phyloP scores from a whole-genome alignment of 2,329 filamentous ascomycete genomes.

The Colletotrichum sp. region DNA sequence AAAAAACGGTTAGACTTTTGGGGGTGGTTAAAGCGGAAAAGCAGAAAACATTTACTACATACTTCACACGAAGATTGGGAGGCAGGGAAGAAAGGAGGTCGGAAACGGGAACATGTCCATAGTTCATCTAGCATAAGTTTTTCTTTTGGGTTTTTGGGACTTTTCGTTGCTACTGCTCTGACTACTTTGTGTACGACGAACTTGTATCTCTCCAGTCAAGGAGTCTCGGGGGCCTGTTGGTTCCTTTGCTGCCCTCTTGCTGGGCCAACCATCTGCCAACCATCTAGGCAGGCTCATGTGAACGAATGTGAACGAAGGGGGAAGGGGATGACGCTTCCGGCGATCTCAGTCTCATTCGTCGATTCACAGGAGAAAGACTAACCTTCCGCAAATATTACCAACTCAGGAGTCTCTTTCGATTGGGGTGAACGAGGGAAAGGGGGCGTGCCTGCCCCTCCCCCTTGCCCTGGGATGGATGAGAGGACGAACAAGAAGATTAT shows the following conservation, averaged over 20 bases:
- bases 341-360: not conserved
- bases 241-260: not conserved
- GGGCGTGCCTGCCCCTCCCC: not conserved
- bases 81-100: not conserved
- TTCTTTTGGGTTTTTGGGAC: not conserved
- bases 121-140: conserved; percentile 3
- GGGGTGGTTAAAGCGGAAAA: not conserved
- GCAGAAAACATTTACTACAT: not conserved
- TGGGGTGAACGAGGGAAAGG: not conserved
- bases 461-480: not conserved
- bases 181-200: not conserved
- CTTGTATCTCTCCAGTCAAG: not conserved
- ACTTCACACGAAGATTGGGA: not conserved
- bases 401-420: not conserved
- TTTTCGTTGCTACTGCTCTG: not conserved
- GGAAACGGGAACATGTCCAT: not conserved
- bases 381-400: not conserved
- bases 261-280: not conserved
- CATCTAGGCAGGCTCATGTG: not conserved
- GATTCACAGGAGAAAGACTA: not conserved
- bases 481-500: not conserved
- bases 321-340: not conserved
- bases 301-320: not conserved
- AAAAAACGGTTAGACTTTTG: not conserved
- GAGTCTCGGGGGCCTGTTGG: not conserved